These are phyloP conservation scores for Lipomyces anomalus DNA, from an alignment of 805 yeast species.

Conservation along the genomic window DNA sequence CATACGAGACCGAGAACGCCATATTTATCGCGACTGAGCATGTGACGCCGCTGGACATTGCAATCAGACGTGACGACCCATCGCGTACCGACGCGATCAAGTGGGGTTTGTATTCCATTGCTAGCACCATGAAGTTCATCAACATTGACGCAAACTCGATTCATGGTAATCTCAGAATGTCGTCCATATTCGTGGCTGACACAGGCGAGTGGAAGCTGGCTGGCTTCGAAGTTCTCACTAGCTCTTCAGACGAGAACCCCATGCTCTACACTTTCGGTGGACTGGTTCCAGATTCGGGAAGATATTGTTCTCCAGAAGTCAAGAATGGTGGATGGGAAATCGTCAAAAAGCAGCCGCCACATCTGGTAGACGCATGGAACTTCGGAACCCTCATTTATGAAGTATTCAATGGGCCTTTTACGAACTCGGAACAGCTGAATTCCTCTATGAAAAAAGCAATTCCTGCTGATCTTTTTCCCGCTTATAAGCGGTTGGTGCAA, in stretches of 20 bases:
- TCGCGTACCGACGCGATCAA: constrained; percentile 35
- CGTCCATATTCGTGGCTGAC: constrained; percentile 58
- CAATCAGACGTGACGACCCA: constrained; percentile 32
- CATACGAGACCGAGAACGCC: constrained; percentile 53
- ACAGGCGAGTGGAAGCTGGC: constrained; percentile 79
- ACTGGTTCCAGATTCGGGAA: constrained; percentile 32
- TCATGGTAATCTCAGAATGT: constrained; percentile 55
- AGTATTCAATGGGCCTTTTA: constrained; percentile 36
- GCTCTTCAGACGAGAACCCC: constrained; percentile 42
- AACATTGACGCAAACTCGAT: constrained; percentile 51
- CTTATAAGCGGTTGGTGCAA: constrained; percentile 40
- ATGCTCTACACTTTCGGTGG: constrained; percentile 32
- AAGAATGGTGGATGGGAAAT: constrained; percentile 40
- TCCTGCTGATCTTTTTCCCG: constrained; percentile 38
- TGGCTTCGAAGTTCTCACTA: constrained; percentile 68
- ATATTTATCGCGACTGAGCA: constrained; percentile 64
- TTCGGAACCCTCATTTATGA: constrained; percentile 52
- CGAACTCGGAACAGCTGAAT: constrained; percentile 18
- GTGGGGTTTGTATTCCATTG: constrained; percentile 53
- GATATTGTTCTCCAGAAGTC: constrained; percentile 52
- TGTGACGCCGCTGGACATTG: constrained; percentile 47
- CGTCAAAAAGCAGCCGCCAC: constrained; percentile 23
- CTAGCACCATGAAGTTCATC: constrained; percentile 51
- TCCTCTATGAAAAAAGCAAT: constrained; percentile 27
- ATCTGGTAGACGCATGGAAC: constrained; percentile 53